These are phyloP conservation scores for Teratosphaeria zuluensis DNA, from an alignment of 2,329 filamentous ascomycete species.

Conservation along the genomic window DNA sequence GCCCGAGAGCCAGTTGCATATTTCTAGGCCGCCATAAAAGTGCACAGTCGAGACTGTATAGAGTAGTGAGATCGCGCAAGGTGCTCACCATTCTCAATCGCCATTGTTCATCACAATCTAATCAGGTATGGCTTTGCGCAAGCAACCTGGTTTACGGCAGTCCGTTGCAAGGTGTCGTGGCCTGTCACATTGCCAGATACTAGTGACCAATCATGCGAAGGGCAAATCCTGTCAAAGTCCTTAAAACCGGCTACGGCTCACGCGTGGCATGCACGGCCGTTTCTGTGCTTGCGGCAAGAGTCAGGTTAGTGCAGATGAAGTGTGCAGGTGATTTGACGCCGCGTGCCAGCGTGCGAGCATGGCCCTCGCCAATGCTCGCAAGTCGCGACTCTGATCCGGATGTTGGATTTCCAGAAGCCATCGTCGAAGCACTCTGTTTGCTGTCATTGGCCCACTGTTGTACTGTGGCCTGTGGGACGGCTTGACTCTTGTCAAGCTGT, in stretches of 20 bases:
- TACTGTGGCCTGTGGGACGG: not conserved
- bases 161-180: not conserved
- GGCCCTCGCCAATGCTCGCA: not conserved
- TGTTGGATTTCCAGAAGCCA: not conserved
- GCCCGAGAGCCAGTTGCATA: too few relatives aligned
- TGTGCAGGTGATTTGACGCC: not conserved
- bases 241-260: not conserved
- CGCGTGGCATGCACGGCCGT: not conserved
- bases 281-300: not conserved
- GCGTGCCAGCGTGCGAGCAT: not conserved
- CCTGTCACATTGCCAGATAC: not conserved
- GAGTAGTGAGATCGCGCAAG: not conserved
- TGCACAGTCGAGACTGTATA: not conserved
- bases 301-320: not conserved
- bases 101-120: not conserved
- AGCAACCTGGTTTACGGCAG: not conserved
- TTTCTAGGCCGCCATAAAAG: not conserved
- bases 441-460: not conserved
- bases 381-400: not conserved
- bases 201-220: not conserved
- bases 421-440: not conserved
- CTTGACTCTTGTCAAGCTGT: not conserved
- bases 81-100: not conserved
- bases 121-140: not conserved
- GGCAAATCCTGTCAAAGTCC: not conserved